Base-by-base conservation (phyloP, 345 rosid species). In the Barbarea vulgaris region DNA sequence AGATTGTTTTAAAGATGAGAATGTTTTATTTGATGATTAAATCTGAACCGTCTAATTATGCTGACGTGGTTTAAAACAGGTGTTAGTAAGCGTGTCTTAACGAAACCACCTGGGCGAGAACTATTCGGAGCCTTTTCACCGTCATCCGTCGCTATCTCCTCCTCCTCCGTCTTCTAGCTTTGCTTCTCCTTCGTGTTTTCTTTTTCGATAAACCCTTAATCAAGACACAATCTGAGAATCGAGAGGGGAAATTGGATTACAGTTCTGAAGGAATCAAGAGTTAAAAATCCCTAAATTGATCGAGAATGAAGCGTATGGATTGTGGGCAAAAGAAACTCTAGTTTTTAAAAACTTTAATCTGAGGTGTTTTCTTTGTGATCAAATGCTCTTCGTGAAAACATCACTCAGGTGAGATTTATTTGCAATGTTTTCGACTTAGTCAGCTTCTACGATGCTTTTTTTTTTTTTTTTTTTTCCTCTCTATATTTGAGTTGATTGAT, bases 171-270 rank as follows among this genome's bases (percentile, higher is more conserved):
- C 50, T 7, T 37, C 34, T 19, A n/a, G 60, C 42, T n/a, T 71
- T 4, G 68, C 67, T 47, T 70, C 48, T 33, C 27, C 31, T 52
- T n/a, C 63, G 25, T 34, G 36, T 71, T 48, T n/a, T 17, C 51
- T 0, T 42, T 55, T 64, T 31, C 57, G 50, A 56, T 48, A 46
- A 75, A 75, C 62, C 69, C 69, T 5, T 18, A 60, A 37, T 75
- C 62, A 75, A 58, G 79, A 27, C 53, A 75, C 74, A 67, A 67
- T 58, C 62, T 19, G 18, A 59, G 39, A 64, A 55, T 55, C 51
- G 4, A 58, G 42, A 46, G n/a, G 28, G 3, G 12, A 18, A 41
- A 21, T n/a, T 34, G 1, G 36, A 21, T 36, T 2, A 31, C 8
- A 47, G 8, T 31, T 22, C 1, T 46, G 3, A 10, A 33, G 24